Percentiles rank a stretch among this genome's conserved stretches.
phyloP scores from a whole-genome alignment of 495 filamentous ascomycete species.

The Aspergillus conjunctus region DNA sequence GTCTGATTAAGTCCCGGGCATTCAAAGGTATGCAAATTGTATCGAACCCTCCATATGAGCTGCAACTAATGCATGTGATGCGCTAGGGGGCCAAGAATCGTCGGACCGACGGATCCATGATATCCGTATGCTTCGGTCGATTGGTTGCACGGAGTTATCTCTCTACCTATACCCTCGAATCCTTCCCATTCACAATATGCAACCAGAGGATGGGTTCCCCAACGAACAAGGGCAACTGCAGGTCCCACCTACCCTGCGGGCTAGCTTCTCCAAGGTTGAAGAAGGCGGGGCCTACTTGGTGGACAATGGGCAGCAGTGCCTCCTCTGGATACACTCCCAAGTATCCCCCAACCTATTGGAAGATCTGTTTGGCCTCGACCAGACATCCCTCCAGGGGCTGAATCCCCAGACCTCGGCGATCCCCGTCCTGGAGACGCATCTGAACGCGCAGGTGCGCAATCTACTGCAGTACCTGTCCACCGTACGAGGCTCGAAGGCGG shows the following conservation, averaged over 20 bases:
- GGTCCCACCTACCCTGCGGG: slow-evolving; percentile 66
- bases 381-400: slow-evolving; percentile 69
- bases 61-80: slow-evolving; percentile 7
- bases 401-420: slow-evolving; percentile 73
- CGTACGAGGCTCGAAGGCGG: slow-evolving; percentile 80
- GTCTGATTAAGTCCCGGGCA: slow-evolving; percentile 84
- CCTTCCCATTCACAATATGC: slow-evolving; percentile 85
- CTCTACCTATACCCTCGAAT: slow-evolving; percentile 96
- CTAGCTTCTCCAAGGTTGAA: slow-evolving; percentile 87
- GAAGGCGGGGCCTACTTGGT: slow-evolving; percentile 95
- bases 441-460: slow-evolving; percentile 94
- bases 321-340: slow-evolving; percentile 84
- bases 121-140: slow-evolving; percentile 83
- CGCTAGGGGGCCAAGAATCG: slow-evolving; percentile 73
- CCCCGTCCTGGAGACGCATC: slow-evolving; percentile 82
- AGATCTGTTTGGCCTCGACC: slow-evolving; percentile 85
- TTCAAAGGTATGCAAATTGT: slow-evolving; percentile 67
- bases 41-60: background rate
- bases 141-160: slow-evolving; percentile 81
- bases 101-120: slow-evolving; percentile 89
- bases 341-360: slow-evolving; percentile 79
- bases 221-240: slow-evolving; percentile 84
- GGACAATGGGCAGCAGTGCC: slow-evolving; percentile 90
- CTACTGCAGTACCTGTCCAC: slow-evolving; percentile 82
- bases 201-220: slow-evolving; percentile 76